Evolutionary conservation across 208 protist species (phyloP), one percentile per base, ranked within the genome.

Genomic region (Vickermania ingenoplastis): DNA sequence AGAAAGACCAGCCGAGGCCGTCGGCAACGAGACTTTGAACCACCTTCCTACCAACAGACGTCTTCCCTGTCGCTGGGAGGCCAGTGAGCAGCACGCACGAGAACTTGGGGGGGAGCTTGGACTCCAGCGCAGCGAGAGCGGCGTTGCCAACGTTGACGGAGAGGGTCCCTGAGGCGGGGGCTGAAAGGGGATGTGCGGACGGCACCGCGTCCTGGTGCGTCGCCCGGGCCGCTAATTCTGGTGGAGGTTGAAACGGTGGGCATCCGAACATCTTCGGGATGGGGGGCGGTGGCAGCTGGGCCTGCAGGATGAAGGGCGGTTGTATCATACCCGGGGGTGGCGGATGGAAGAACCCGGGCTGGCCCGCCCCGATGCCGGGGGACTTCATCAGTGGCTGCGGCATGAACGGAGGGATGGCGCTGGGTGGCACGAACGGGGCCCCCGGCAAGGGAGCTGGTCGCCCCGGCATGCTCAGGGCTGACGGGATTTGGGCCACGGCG

Each of bases 41-140:
- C 21, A 90, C 65, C 69, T 83, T 75, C 13, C 82, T 75, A 29
- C 86, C 86, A 23, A 90, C 74, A 29, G 72, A 83, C 17, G 86
- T 89, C 73, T 93, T 93, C 21, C 86, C 86, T 24, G 81, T 75
- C 1, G 75, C 77, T 41, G 86, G 80, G 50, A 88, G 73, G 41
- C 86, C 86, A 31, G 81, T 81, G 41, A 93, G 79, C 52, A 93
- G 71, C 48, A 93, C 83, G 59, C 86, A 93, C 11, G 75, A 77
- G 64, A 93, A 93, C 75, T 93, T 93, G 17, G 82, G 86, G 30
- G 83, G 79, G 59, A 89, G 73, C 60, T 92, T 92, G 26, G 79
- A 88, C 60, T 79, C 71, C 26, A 83, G 70, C 3, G 75, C 79
- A 4, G 74, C 79, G 21, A 92, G 60, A 2, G 69, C 71, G n/a